Base-by-base conservation (phyloP, 1,139 yeast species). In the Saccharomyces hybrid region DNA sequence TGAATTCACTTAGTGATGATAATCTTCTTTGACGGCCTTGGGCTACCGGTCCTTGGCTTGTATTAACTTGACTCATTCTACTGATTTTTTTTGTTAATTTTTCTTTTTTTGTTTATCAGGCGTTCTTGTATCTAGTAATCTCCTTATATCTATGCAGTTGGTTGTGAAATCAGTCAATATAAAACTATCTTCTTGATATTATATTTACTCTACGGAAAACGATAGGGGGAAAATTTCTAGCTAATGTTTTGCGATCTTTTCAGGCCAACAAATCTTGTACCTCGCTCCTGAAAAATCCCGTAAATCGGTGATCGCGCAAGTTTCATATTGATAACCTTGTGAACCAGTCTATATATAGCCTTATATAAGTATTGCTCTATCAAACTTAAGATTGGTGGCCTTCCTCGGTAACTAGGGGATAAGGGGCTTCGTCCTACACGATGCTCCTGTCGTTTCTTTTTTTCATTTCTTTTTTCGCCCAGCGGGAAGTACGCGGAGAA, bases 1-100 rank as follows among this genome's bases (percentile, higher is more conserved):
- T 55, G 44, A 64, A 62, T 50, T 67, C 69, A 44, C 59, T 62
- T 30, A 65, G 47, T 5, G 71, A 67, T 8, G 67, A 64, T 49
- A 61, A 52, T 51, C 70, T 60, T 49, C 67, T 59, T 49, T 59
- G 65, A 51, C 57, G 62, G 42, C 58, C 56, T 31, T 52, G 52
- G 8, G 23, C 44, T 26, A 56, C 25, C 8, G 49, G 16, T 6
- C 31, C 34, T 31, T 28, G 50, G n/a, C 47, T 52, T 30, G 13
- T 34, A 26, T 25, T 20, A 9, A 26, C 34, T 11, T 50, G 49
- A 25, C 48, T 48, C 26, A 32, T 38, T 38, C 26, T 38, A 20
- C n/a, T n/a, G 44, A 4, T 16, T 38, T 11, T 14, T 38, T 8
- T 16, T 16, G 28, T 6, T 26, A 8, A 26, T 26, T 26, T 26